A percentile compares a stretch with the other conserved stretches of the same genome.
Evolutionary conservation across 2,329 filamentous ascomycete genomes (phyloP).

Genomic region (Cadophora sp.): DNA sequence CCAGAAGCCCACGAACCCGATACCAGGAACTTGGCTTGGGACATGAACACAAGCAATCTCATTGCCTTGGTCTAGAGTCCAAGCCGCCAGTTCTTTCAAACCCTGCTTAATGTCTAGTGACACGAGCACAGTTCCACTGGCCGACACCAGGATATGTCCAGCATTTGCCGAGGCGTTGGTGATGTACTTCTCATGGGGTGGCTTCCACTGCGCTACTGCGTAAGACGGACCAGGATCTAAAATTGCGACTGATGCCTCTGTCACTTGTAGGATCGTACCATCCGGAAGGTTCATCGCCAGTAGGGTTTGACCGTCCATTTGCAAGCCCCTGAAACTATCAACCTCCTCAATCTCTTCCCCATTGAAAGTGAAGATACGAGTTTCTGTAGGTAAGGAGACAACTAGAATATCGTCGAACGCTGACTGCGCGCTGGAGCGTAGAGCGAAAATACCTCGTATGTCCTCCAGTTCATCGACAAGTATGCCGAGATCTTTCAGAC

Average conservation of each 20-base stretch:
- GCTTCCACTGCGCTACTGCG: slow-evolving; percentile 64
- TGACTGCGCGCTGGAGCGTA: slow-evolving; percentile 59
- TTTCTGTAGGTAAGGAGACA: slow-evolving; percentile 83
- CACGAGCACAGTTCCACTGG: slow-evolving; percentile 75
- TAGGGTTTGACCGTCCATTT: slow-evolving; percentile 74
- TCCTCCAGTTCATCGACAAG: slow-evolving; percentile 81
- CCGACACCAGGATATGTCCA: slow-evolving; percentile 72
- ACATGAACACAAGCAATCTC: slow-evolving; percentile 88
- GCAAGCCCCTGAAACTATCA: slow-evolving; percentile 74
- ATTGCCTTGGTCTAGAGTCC: slow-evolving; percentile 68
- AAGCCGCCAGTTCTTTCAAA: slow-evolving; percentile 63
- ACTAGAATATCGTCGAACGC: slow-evolving; percentile 72
- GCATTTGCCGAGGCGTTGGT: slow-evolving; percentile 80
- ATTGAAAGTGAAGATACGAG: slow-evolving; percentile 78
- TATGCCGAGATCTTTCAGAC: slow-evolving; percentile 84
- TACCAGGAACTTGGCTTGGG: slow-evolving; percentile 64
- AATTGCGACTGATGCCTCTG: slow-evolving; percentile 66
- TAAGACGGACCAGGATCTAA: slow-evolving; percentile 65
- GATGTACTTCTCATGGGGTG: slow-evolving; percentile 62
- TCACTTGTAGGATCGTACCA: slow-evolving; percentile 77
- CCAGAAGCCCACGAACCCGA: slow-evolving; percentile 89
- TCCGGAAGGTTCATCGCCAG: slow-evolving; percentile 69
- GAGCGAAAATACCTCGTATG: slow-evolving; percentile 75
- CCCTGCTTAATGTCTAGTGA: slow-evolving; percentile 69
- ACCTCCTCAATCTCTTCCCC: slow-evolving; percentile 87